A percentile compares a stretch with the other conserved stretches of the same genome.
Evolutionary conservation across 495 filamentous ascomycete genomes (phyloP).

Genomic region (Penicillium cataractarum): DNA sequence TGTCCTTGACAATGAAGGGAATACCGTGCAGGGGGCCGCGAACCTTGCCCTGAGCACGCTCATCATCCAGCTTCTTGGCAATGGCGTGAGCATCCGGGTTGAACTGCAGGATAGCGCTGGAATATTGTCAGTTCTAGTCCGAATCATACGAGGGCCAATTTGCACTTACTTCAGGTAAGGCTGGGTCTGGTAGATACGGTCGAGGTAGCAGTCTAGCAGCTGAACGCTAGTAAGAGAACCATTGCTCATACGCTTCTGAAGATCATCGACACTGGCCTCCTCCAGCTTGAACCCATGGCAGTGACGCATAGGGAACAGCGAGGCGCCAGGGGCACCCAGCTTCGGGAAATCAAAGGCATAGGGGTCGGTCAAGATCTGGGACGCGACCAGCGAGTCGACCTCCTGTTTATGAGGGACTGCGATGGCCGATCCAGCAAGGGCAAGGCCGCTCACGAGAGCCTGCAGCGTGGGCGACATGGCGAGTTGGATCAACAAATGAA

Average conservation of each 20-base stretch:
- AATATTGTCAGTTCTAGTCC: neutral
- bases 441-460: conserved; percentile 26
- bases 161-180: conserved; percentile 59
- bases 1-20: conserved; percentile 76
- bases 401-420: conserved; percentile 4
- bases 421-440: conserved; percentile 27
- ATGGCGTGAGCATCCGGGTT: conserved; percentile 65
- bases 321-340: conserved; percentile 33
- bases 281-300: conserved; percentile 66
- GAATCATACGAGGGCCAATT: neutral
- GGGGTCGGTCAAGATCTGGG: conserved; percentile 38
- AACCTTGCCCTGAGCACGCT: conserved; percentile 56
- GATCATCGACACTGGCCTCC: conserved; percentile 62
- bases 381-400: conserved; percentile 31
- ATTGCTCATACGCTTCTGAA: conserved; percentile 48
- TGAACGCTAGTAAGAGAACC: conserved; percentile 52
- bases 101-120: conserved; percentile 58
- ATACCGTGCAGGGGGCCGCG: conserved; percentile 71
- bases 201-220: conserved; percentile 55
- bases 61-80: conserved; percentile 60
- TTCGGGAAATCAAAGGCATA: conserved; percentile 50
- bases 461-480: conserved; percentile 27
- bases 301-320: conserved; percentile 59
- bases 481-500: conserved; percentile 1
- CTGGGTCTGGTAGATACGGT: conserved; percentile 57